Conservation (phyloP, 768 basidiomycete species). For the Trametes sanguinea region DNA sequence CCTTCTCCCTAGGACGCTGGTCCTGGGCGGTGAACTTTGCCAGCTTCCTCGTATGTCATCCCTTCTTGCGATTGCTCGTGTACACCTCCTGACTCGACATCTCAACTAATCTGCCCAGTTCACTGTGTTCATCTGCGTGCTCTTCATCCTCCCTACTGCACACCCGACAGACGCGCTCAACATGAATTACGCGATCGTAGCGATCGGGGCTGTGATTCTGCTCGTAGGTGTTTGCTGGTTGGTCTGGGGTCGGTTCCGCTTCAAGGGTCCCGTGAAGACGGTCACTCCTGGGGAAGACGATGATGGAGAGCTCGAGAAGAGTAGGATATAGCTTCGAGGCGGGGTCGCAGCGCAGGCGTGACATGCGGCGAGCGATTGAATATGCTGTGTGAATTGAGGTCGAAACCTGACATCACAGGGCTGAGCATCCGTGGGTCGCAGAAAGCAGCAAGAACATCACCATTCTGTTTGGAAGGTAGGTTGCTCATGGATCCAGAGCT, state of each 20-base stretch:
- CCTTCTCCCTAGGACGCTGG: slow-evolving; percentile 54
- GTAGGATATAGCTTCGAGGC: neutral
- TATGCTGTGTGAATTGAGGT: too few relatives aligned
- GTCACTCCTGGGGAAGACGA: slow-evolving; percentile 4
- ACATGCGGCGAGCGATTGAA: neutral
- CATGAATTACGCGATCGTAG: slow-evolving; percentile 62
- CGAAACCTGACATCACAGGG: neutral
- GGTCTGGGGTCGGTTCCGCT: slow-evolving; percentile 48
- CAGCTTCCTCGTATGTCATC: slow-evolving; percentile 44
- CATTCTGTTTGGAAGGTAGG: too few relatives aligned
- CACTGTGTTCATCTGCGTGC: slow-evolving; percentile 51
- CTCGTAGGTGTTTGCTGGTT: slow-evolving; percentile 50
- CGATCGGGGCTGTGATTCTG: slow-evolving; percentile 48
- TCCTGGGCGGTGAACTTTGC: slow-evolving; percentile 53
- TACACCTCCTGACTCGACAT: neutral
- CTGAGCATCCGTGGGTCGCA: neutral
- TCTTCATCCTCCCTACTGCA: slow-evolving; percentile 59
- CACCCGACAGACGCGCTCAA: slow-evolving; percentile 49
- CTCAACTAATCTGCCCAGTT: slow-evolving; percentile 38
- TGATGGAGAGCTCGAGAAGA: slow-evolving; percentile 7
- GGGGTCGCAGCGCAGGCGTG: neutral
- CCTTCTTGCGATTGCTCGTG: neutral
- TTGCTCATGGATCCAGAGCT: too few relatives aligned
- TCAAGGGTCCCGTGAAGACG: slow-evolving; percentile 49
- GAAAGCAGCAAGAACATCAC: too few relatives aligned